A percentile compares a stretch with the other conserved stretches of the same genome.
Evolutionary conservation across 1,139 yeast genomes (phyloP).

Genomic region (Diutina pseudorugosa): DNA sequence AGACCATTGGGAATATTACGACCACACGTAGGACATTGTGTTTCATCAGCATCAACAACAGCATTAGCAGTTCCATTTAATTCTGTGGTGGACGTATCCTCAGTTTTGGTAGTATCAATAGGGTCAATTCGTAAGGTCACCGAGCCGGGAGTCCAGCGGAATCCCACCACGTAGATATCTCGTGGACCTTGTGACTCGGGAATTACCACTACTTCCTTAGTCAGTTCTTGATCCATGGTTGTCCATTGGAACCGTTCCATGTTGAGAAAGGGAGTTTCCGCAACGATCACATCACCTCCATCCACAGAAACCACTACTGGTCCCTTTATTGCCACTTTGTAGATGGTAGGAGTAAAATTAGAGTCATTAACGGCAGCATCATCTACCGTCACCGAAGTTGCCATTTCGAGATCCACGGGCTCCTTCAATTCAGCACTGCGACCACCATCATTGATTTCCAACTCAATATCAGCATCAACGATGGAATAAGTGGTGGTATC

Average conservation of each 20-base stretch:
- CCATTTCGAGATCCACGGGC: neutral
- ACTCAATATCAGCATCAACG: neutral
- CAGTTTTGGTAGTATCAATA: neutral
- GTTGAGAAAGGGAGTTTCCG: neutral
- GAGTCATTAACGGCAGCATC: neutral
- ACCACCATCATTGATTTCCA: conserved; percentile 3
- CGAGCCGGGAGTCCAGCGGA: neutral
- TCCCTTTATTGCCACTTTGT: neutral
- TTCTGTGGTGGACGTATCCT: no score
- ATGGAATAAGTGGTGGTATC: neutral
- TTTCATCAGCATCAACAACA: neutral
- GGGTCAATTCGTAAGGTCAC: neutral
- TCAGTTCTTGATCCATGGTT: neutral
- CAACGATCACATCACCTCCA: neutral
- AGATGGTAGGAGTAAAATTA: neutral
- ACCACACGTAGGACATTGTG: neutral
- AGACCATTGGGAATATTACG: neutral
- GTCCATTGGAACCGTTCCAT: conserved; percentile 1
- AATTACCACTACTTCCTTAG: neutral
- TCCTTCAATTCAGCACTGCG: neutral
- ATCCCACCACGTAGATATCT: neutral
- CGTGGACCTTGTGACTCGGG: neutral
- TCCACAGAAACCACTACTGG: neutral
- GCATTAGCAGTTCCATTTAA: no score
- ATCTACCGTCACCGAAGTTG: neutral